Evolutionary conservation across 2,329 filamentous ascomycete genomes (phyloP).

Genomic region (Trichophyton schoenleinii): DNA sequence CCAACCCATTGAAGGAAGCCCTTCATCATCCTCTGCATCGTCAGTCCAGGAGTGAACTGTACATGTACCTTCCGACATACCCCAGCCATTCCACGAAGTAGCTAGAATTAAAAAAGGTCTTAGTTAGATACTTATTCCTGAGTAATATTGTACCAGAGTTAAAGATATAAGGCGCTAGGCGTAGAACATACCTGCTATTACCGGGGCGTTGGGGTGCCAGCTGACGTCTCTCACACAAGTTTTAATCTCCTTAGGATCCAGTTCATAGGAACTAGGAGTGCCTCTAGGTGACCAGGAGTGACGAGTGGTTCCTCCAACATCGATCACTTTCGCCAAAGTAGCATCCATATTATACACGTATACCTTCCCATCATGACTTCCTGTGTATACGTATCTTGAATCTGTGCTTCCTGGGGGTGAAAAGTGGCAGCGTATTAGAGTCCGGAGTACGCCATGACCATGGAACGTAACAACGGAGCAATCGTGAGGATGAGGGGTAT

Average conservation of each 20-base stretch:
- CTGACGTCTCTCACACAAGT: slow-evolving; percentile 78
- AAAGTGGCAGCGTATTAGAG: slow-evolving; percentile 90
- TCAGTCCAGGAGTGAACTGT: slow-evolving; percentile 70
- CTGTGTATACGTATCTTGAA: slow-evolving; percentile 83
- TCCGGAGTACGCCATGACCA: slow-evolving; percentile 77
- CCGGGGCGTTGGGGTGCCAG: slow-evolving; percentile 76
- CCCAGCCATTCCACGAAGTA: slow-evolving; percentile 70
- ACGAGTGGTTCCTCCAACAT: slow-evolving; percentile 60
- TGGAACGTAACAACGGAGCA: slow-evolving; percentile 89
- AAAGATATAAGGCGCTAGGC: background rate
- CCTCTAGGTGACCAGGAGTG: slow-evolving; percentile 45
- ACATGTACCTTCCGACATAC: slow-evolving; percentile 60
- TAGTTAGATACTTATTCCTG: slow-evolving; percentile 21
- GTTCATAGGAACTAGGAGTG: background rate
- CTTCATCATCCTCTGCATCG: slow-evolving; percentile 12
- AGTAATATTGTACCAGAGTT: background rate
- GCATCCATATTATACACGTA: slow-evolving; percentile 92
- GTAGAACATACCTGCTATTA: slow-evolving; percentile 51
- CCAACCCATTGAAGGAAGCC: slow-evolving; percentile 7
- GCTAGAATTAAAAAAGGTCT: slow-evolving; percentile 42
- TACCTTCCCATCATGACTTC: slow-evolving; percentile 77
- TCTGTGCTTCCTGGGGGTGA: slow-evolving; percentile 76
- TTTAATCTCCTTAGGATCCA: slow-evolving; percentile 30
- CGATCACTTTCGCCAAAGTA: slow-evolving; percentile 62
- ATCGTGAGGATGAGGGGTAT: slow-evolving; percentile 61